Conservation (phyloP, 306 rosid genomes). For the Luffa aegyptiaca region DNA sequence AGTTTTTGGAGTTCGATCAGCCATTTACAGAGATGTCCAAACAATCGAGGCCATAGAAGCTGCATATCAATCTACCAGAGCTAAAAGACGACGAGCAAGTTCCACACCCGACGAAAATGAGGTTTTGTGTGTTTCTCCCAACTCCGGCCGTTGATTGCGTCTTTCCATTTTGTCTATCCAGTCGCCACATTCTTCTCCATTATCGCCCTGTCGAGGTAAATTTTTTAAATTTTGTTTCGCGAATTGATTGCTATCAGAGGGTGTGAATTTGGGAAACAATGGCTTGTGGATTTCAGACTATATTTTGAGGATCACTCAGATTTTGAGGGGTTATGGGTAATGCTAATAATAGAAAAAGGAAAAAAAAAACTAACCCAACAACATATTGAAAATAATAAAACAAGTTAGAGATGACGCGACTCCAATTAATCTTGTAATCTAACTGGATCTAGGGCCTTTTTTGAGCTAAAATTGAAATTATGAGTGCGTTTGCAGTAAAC, state of each 20-base stretch:
- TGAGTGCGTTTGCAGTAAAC: not conserved
- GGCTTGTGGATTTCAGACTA: not conserved
- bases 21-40: constrained; percentile 41
- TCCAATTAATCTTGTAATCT: too few relatives aligned
- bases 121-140: not conserved
- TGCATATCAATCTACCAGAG: constrained; percentile 28
- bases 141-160: constrained; percentile 43
- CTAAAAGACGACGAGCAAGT: constrained; percentile 21
- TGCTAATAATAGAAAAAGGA: too few relatives aligned
- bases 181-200: constrained; percentile 30
- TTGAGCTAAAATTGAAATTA: not conserved
- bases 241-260: not conserved
- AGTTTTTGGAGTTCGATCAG: constrained; percentile 32
- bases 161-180: constrained; percentile 50
- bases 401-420: too few relatives aligned
- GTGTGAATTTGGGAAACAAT: not conserved
- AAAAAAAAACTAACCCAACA: too few relatives aligned
- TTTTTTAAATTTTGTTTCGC: not conserved
- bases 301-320: not conserved
- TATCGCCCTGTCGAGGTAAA: constrained; percentile 45
- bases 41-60: constrained; percentile 47
- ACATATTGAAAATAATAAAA: too few relatives aligned
- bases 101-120: not conserved
- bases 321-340: too few relatives aligned
- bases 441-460: too few relatives aligned